phyloP scores from a whole-genome alignment of 1,139 yeast genomes.

The Sugiyamaella japonica region DNA sequence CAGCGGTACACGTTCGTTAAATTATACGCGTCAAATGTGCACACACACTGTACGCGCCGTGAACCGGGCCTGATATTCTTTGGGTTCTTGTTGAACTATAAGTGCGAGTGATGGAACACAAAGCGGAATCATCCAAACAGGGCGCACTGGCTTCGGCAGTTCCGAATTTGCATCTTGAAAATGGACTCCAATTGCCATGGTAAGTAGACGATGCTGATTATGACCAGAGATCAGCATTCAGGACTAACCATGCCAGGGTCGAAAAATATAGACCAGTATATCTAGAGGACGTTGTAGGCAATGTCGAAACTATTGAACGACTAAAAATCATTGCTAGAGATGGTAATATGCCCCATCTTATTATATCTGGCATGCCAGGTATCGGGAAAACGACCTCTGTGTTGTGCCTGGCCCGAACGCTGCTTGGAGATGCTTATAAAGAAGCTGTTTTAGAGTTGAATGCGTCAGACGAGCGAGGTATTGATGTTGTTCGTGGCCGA shows the following conservation, averaged over 20 bases:
- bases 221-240: background rate
- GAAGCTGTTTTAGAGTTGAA: slow-evolving; percentile 91
- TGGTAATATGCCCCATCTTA: slow-evolving; percentile 97
- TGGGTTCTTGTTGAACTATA: background rate
- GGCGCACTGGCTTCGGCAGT: slow-evolving; percentile 15
- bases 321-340: slow-evolving; percentile 81
- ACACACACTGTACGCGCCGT: no score
- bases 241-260: slow-evolving; percentile 53
- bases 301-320: slow-evolving; percentile 84
- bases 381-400: slow-evolving; percentile 95
- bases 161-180: background rate
- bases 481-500: slow-evolving; percentile 87
- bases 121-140: slow-evolving; percentile 24
- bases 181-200: slow-evolving; percentile 33
- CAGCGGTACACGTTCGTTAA: background rate
- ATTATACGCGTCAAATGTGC: background rate
- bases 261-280: slow-evolving; percentile 87
- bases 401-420: slow-evolving; percentile 82
- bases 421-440: slow-evolving; percentile 69
- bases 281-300: slow-evolving; percentile 87
- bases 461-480: slow-evolving; percentile 97
- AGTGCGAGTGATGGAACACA: slow-evolving; percentile 6
- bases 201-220: slow-evolving; percentile 12
- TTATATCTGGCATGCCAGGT: slow-evolving; percentile 93
- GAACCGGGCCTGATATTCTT: no score